Conservation (phyloP, 495 filamentous ascomycete species). For the Bombardia bombarda region DNA sequence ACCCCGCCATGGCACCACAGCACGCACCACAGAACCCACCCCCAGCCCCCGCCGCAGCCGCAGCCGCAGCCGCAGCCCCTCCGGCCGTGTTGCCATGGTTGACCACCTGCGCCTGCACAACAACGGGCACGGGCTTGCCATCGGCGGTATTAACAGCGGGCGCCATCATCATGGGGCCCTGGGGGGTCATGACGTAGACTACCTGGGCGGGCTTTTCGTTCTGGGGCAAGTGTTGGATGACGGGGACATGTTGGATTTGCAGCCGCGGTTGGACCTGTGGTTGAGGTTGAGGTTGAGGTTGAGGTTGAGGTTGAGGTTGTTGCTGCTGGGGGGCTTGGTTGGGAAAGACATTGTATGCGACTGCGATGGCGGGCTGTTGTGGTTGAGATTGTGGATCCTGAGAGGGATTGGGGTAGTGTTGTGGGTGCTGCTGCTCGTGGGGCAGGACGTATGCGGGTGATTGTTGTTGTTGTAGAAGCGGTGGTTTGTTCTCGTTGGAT, state of each 20-base stretch:
- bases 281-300: neutral
- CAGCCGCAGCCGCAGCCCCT: neutral
- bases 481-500: neutral
- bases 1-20: constrained; percentile 4
- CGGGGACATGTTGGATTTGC: neutral
- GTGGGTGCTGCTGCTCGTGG: neutral
- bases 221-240: neutral
- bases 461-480: neutral
- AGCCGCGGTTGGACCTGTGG: neutral
- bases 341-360: no score
- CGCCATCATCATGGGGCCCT: neutral
- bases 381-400: neutral
- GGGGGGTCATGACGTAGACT: neutral
- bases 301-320: neutral
- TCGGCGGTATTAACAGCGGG: neutral
- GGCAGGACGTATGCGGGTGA: neutral
- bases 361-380: neutral
- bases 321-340: neutral
- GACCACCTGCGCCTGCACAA: neutral
- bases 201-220: neutral
- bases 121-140: no score
- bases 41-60: constrained; percentile 1
- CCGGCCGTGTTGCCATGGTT: neutral
- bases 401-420: no score
- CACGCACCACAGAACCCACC: constrained; percentile 5